phyloP scores from a whole-genome alignment of 2,329 filamentous ascomycete species.

The Neonectria neomacrospora region DNA sequence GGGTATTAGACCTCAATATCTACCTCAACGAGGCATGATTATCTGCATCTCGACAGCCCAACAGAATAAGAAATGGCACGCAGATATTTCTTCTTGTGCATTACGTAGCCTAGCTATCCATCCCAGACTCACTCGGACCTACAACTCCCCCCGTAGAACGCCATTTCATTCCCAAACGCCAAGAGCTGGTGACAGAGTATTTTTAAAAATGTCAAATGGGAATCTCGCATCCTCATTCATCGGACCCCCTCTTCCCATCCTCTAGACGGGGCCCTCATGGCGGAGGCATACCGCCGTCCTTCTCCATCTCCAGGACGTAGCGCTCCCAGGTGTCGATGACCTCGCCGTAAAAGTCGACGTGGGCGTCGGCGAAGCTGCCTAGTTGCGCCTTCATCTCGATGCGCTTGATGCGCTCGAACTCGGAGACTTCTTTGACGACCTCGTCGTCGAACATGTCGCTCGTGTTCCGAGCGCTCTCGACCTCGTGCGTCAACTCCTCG shows the following conservation, averaged over 20 bases:
- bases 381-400: conserved; percentile 91
- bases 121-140: not conserved
- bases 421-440: conserved; percentile 89
- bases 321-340: conserved; percentile 87
- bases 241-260: not conserved
- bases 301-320: conserved; percentile 90
- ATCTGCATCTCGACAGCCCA: not conserved
- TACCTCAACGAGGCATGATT: not conserved
- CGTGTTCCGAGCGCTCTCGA: conserved; percentile 86
- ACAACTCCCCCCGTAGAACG: conserved; percentile 20
- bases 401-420: conserved; percentile 97
- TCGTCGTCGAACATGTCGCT: conserved; percentile 96
- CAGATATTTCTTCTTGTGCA: not conserved
- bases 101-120: not conserved
- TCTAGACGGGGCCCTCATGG: conserved; percentile 17
- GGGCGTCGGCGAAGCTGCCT: conserved; percentile 82
- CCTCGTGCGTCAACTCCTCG: conserved; percentile 88
- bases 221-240: not conserved
- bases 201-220: conserved; percentile 2
- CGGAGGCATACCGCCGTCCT: conserved; percentile 57
- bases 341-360: conserved; percentile 86
- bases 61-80: not conserved
- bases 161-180: conserved; percentile 37
- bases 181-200: conserved; percentile 15
- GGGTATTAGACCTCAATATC: not conserved